Percentiles rank a stretch among this genome's conserved stretches.
Evolutionary conservation across 1,284 basidiomycete genomes (phyloP).

Genomic region (Mycocalia duriaeana): DNA sequence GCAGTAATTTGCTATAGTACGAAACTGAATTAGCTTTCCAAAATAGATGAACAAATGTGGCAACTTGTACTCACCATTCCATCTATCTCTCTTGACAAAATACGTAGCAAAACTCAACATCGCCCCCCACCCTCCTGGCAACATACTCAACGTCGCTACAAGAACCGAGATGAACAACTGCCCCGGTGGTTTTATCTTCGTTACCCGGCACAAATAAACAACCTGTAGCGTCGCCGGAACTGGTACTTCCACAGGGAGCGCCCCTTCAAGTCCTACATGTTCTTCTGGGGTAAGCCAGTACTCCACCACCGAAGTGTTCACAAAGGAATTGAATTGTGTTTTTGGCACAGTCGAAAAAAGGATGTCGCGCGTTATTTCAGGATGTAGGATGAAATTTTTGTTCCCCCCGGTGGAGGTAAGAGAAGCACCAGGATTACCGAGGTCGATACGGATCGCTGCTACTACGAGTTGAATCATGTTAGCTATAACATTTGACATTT

Average conservation of each 20-base stretch:
- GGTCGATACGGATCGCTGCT: conserved; percentile 15
- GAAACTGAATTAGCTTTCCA: too few species aligned
- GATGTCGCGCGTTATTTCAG: conserved; percentile 4
- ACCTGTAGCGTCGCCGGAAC: conserved; percentile 20
- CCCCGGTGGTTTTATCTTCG: conserved; percentile 12
- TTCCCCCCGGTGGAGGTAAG: too few species aligned
- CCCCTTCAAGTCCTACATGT: conserved; percentile 3
- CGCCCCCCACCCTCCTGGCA: conserved; percentile 19
- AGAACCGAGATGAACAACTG: conserved; percentile 17
- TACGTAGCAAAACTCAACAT: too few species aligned
- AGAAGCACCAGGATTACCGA: conserved; percentile 16
- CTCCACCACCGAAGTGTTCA: too few species aligned
- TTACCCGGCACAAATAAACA: conserved; percentile 19
- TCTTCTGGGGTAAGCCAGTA: conserved; percentile 7
- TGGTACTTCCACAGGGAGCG: conserved; percentile 7
- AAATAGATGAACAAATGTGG: too few species aligned
- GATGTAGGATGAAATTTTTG: conserved; percentile 18
- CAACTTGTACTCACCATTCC: too few species aligned
- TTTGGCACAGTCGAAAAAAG: conserved; percentile 11
- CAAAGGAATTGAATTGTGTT: conserved; percentile 5
- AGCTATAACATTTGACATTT: conserved; percentile 2
- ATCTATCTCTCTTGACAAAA: too few species aligned
- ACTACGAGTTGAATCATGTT: conserved; percentile 14
- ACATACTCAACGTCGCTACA: conserved; percentile 22
- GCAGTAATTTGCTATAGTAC: too few species aligned